Base-by-base conservation (phyloP, 2,329 filamentous ascomycete genomes). In the Aspergillus japonicus region DNA sequence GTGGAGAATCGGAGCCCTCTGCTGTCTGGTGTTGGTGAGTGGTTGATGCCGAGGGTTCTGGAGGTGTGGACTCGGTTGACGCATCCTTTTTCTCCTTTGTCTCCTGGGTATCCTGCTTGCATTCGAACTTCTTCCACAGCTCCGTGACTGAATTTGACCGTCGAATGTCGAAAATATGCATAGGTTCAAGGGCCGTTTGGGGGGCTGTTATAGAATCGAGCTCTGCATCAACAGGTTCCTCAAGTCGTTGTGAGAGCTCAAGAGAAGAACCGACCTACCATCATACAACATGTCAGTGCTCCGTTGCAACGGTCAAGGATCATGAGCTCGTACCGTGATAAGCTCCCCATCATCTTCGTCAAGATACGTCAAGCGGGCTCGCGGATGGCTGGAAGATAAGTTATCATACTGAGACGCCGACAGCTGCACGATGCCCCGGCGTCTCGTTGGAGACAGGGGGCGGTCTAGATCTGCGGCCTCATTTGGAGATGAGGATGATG, bases 81-180 rank as follows among this genome's bases (percentile, higher is more conserved):
- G 23, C 29, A 33, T 62, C 50, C 7, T 53, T 52, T 7, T 54
- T 26, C 24, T 58, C 49, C 42, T 55, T 35, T 6, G 44, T 39
- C 44, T 53, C 52, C 42, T 39, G 33, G 4, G 21, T 24, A 4
- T 49, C 48, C 29, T 61, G 50, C 16, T 62, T 62, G 31, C 51
- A 57, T 55, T 74, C 71, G 58, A 70, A 75, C 33, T 63, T 64
- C 57, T 71, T 74, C 77, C 77, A 80, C 33, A 76, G 59, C 50
- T 77, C 70, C 5, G 71, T 71, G 12, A 77, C 69, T 8, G 75
- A 75, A 47, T 73, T 73, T 42, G 76, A 73, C 54, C 75, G 74
- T 58, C 70, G 71, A 57, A 81, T 79, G 63, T 81, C 78, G 65
- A 81, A 81, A 50, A 80, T 68, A 66, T 81, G 79, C 69, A 80